Base-by-base conservation (phyloP, 352 stramenopile species). In the Phytopythium delawarense region DNA sequence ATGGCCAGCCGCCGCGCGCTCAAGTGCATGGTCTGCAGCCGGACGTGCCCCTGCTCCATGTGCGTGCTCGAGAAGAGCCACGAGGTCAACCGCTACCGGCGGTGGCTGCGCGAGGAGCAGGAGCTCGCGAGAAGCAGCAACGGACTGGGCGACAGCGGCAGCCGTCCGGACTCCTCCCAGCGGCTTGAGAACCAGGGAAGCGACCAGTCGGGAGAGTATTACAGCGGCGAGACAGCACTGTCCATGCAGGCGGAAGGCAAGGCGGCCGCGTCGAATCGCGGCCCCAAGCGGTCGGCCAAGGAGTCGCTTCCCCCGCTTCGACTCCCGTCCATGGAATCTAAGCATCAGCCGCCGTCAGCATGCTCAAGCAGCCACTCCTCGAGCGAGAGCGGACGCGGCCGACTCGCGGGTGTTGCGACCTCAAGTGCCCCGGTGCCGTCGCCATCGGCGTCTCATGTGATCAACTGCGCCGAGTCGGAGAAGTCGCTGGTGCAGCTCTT, bases 401-500 rank as follows among this genome's bases (percentile, higher is more conserved):
- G 37, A 9, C 18, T 11, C 4, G 28, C 6, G 0, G 15, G 30
- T 0, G 21, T 16, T 9, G 15, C 15, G 30, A 6, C 50, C 3
- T 16, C 34, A 6, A 11, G 0, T 8, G 32, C 28, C 5, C 18
- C 34, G 7, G 39, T 23, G 13, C 23, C 81, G 12, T 91, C 79
- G 0, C 79, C 81, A 8, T 81, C 81, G 15, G 79, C 79, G 2
- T 65, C 70, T 0, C 76, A 79, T 45, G 76, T 88, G 37, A 48
- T 91, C 55, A 87, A 89, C 65, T 91, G 79, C 50, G 69, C 66
- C 5, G 78, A 88, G 56, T 91, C 82, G 45, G 78, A 89, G 52
- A 85, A 89, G 28, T 90, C 83, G 39, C 56, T 92, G 20, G 83
- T 90, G 21, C 61, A 74, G 20, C 59, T 89, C 30, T 59, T 92